A percentile compares a stretch with the other conserved stretches of the same genome.
phyloP scores from a whole-genome alignment of 2,329 filamentous ascomycete genomes.

The Alternaria triticina region DNA sequence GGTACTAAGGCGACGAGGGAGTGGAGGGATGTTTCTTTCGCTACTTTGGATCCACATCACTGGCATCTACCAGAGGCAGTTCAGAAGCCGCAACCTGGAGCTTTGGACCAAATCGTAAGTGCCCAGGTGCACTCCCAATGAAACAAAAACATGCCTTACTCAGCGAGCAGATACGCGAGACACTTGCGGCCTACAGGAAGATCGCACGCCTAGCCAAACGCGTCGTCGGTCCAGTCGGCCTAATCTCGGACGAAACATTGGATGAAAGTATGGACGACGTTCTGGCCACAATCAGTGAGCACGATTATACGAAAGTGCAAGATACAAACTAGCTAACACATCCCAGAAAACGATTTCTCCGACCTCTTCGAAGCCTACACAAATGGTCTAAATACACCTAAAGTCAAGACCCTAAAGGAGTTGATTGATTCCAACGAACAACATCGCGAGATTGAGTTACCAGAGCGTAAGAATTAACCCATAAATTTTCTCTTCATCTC shows the following conservation, averaged over 20 bases:
- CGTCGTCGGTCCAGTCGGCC: background rate
- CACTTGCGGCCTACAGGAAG: background rate
- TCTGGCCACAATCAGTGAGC: background rate
- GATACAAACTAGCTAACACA: background rate
- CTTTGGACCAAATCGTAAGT: background rate
- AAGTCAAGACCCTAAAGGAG: background rate
- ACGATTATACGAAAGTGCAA: fast-evolving
- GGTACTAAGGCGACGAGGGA: too few relatives aligned
- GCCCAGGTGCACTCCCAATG: background rate
- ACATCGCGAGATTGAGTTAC: background rate
- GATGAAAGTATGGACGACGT: background rate
- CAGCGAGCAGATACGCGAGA: background rate
- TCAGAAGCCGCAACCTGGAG: background rate
- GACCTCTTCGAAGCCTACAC: background rate
- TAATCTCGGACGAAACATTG: background rate
- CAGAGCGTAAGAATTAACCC: background rate
- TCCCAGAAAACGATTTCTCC: background rate
- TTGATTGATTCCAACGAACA: background rate
- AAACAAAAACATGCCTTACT: background rate
- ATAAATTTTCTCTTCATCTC: fast-evolving
- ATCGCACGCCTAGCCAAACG: background rate
- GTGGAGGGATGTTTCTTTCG: background rate
- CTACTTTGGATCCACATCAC: background rate
- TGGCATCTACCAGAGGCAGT: background rate
- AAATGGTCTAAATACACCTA: background rate